phyloP scores from a whole-genome alignment of 371 early-diverging fungal species.

The Circinella umbellata region DNA sequence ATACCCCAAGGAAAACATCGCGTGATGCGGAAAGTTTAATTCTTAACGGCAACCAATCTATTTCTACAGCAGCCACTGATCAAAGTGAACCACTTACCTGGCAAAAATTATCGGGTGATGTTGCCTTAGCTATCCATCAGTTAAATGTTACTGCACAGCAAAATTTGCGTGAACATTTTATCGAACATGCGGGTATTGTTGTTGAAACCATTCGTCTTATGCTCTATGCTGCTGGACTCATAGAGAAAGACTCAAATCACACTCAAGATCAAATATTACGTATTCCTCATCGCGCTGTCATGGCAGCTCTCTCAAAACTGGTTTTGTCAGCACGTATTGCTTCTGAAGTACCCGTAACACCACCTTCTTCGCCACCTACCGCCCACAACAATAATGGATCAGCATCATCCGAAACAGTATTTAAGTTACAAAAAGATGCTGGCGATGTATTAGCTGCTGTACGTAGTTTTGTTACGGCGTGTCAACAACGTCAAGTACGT shows the following conservation, averaged over 20 bases:
- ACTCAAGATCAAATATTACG: slow-evolving; percentile 69
- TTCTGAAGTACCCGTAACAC: slow-evolving; percentile 63
- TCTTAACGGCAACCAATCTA: slow-evolving; percentile 4
- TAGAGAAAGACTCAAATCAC: slow-evolving; percentile 68
- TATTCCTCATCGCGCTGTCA: slow-evolving; percentile 79
- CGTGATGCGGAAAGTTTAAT: slow-evolving; percentile 8
- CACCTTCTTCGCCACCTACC: background rate
- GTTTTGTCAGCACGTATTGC: slow-evolving; percentile 85
- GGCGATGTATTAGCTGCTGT: slow-evolving; percentile 75
- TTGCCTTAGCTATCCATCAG: slow-evolving; percentile 65
- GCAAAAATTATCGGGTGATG: slow-evolving; percentile 65
- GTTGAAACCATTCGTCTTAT: slow-evolving; percentile 86
- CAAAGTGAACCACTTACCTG: slow-evolving; percentile 39
- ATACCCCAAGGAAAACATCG: slow-evolving; percentile 9
- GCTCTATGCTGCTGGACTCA: slow-evolving; percentile 79
- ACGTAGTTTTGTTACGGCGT: slow-evolving; percentile 75
- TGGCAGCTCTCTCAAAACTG: slow-evolving; percentile 80
- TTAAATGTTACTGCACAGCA: slow-evolving; percentile 69
- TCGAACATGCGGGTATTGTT: slow-evolving; percentile 44
- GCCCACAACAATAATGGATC: background rate
- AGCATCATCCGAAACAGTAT: slow-evolving; percentile 12
- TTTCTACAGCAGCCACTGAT: slow-evolving; percentile 7
- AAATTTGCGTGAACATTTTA: slow-evolving; percentile 27
- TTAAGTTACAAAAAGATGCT: slow-evolving; percentile 40
- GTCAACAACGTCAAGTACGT: slow-evolving; percentile 68